Percentiles rank a stretch among this genome's conserved stretches.
phyloP scores from a whole-genome alignment of 148 eudicot species.

The Heliosperma pusillum region DNA sequence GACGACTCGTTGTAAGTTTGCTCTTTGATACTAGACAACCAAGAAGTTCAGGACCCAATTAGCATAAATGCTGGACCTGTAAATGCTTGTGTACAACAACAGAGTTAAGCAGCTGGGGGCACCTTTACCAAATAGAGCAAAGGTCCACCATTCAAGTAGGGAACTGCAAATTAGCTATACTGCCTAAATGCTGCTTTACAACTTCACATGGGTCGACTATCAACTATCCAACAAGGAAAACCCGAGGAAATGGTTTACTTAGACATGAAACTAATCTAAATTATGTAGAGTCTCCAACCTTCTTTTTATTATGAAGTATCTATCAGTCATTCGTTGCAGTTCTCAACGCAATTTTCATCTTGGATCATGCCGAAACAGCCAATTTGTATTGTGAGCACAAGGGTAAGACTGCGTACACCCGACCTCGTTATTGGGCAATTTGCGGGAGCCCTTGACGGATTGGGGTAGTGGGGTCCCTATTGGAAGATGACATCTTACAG shows the following conservation, averaged over 20 bases:
- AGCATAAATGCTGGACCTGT: not conserved
- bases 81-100: not conserved
- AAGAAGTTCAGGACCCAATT: not conserved
- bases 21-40: not conserved
- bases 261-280: slow-evolving; percentile 6
- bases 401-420: too few species aligned
- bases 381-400: too few species aligned
- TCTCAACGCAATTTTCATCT: too few species aligned
- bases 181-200: not conserved
- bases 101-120: slow-evolving; percentile 9
- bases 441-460: too few species aligned
- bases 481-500: not conserved
- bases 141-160: not conserved
- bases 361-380: too few species aligned
- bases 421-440: too few species aligned
- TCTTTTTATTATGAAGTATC: too few species aligned
- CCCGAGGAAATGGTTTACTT: not conserved
- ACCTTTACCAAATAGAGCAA: slow-evolving; percentile 2
- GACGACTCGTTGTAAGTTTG: not conserved
- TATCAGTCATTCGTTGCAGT: too few species aligned
- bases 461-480: too few species aligned
- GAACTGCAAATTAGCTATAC: not conserved
- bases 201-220: slow-evolving; percentile 3
- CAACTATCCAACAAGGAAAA: not conserved
- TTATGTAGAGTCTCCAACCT: not conserved